These are phyloP conservation scores for Myriosclerotinia scirpicola DNA, from an alignment of 2,329 filamentous ascomycete species.

Conservation along the genomic window DNA sequence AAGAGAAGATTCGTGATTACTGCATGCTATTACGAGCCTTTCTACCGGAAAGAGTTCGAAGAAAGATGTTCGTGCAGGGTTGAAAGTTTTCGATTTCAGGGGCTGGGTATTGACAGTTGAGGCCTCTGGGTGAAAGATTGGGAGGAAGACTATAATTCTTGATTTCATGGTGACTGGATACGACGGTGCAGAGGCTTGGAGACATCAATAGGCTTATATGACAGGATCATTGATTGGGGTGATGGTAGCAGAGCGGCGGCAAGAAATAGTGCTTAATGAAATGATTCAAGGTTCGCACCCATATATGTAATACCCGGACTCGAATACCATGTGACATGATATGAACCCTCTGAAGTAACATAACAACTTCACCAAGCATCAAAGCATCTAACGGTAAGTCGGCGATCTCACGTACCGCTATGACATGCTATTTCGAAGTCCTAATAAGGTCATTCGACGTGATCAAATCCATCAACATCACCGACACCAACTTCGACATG, in stretches of 20 bases:
- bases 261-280: not conserved
- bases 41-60: not conserved
- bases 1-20: not conserved
- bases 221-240: not conserved
- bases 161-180: not conserved
- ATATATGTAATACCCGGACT: not conserved
- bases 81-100: not conserved
- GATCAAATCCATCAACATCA: not conserved
- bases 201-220: not conserved
- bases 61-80: not conserved
- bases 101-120: not conserved
- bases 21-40: not conserved
- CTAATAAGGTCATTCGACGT: not conserved
- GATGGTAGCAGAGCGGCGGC: not conserved
- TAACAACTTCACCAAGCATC: not conserved
- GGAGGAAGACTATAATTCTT: not conserved
- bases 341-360: not conserved
- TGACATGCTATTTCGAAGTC: not conserved
- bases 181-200: not conserved
- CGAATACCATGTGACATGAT: not conserved
- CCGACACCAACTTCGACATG: not conserved
- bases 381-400: not conserved
- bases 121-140: not conserved
- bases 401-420: not conserved
- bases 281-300: not conserved